A percentile compares a stretch with the other conserved stretches of the same genome.
phyloP scores from a whole-genome alignment of 257 asterid genomes.

The Solanum chilense region DNA sequence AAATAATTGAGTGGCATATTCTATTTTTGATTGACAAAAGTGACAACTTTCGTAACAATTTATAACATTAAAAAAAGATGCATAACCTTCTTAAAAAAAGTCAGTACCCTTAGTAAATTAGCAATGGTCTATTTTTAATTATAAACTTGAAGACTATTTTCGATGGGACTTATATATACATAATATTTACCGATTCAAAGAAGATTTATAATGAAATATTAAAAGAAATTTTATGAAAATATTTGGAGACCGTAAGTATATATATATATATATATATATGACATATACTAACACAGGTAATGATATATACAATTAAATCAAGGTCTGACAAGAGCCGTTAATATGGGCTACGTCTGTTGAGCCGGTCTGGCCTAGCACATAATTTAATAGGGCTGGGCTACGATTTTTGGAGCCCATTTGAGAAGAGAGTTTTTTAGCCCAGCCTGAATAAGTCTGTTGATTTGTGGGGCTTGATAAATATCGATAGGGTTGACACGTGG shows the following conservation, averaged over 20 bases:
- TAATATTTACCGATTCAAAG: too few relatives aligned
- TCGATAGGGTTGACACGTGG: too few relatives aligned
- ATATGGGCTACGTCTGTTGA: too few relatives aligned
- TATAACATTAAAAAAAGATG: neutral
- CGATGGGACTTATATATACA: neutral
- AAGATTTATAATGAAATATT: neutral
- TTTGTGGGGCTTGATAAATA: too few relatives aligned
- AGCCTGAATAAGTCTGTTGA: too few relatives aligned
- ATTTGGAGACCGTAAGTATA: neutral
- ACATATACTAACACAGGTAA: neutral
- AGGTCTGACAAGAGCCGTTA: too few relatives aligned
- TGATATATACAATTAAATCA: neutral
- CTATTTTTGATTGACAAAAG: neutral
- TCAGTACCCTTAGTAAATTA: neutral
- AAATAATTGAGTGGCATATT: neutral
- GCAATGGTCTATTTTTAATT: neutral
- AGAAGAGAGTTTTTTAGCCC: too few relatives aligned
- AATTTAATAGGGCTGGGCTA: too few relatives aligned
- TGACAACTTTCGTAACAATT: neutral
- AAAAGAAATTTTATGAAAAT: neutral
- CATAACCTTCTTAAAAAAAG: neutral
- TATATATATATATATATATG: neutral
- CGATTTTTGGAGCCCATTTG: too few relatives aligned
- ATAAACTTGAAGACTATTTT: neutral
- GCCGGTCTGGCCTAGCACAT: too few relatives aligned